Evolutionary conservation across 2,329 filamentous ascomycete genomes (phyloP).

Genomic region (Hymenoscyphus repandus): DNA sequence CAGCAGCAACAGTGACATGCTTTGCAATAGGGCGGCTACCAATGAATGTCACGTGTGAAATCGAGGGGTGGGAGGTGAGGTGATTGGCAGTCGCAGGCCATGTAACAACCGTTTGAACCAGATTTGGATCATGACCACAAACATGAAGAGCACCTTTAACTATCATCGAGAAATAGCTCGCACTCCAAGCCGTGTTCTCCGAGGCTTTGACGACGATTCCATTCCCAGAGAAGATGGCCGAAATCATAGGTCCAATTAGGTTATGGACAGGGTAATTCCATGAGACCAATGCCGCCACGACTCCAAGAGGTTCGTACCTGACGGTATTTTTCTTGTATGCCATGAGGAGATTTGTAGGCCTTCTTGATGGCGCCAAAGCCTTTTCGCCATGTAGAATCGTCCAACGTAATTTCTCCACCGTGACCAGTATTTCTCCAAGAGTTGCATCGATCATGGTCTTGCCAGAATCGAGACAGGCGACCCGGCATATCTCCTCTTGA

Average conservation of each 20-base stretch:
- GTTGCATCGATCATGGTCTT: conserved; percentile 95
- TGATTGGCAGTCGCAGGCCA: conserved; percentile 79
- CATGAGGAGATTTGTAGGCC: conserved; percentile 90
- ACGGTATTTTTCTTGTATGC: conserved; percentile 92
- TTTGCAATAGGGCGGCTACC: conserved; percentile 83
- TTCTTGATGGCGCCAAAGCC: conserved; percentile 63
- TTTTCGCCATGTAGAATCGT: conserved; percentile 85
- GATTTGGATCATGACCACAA: conserved; percentile 74
- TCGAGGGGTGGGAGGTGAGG: conserved; percentile 76
- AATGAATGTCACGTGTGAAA: conserved; percentile 93
- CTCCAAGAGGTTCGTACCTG: conserved; percentile 84
- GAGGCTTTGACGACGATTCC: conserved; percentile 89
- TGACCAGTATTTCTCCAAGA: conserved; percentile 91
- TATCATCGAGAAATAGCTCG: conserved; percentile 74
- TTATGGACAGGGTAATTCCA: conserved; percentile 99
- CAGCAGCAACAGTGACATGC: conserved; percentile 79
- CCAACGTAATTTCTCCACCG: conserved; percentile 91
- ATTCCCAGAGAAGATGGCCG: conserved; percentile 85
- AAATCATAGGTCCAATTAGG: conserved; percentile 84
- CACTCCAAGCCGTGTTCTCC: conserved; percentile 93
- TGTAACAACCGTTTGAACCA: conserved; percentile 82
- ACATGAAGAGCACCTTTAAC: conserved; percentile 72
- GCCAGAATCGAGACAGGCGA: conserved; percentile 86
- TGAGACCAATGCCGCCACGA: conserved; percentile 86
- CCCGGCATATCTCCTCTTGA: conserved; percentile 77